These are phyloP conservation scores for Arthrobotrys musiformis DNA, from an alignment of 2,329 filamentous ascomycete species.

Conservation along the genomic window DNA sequence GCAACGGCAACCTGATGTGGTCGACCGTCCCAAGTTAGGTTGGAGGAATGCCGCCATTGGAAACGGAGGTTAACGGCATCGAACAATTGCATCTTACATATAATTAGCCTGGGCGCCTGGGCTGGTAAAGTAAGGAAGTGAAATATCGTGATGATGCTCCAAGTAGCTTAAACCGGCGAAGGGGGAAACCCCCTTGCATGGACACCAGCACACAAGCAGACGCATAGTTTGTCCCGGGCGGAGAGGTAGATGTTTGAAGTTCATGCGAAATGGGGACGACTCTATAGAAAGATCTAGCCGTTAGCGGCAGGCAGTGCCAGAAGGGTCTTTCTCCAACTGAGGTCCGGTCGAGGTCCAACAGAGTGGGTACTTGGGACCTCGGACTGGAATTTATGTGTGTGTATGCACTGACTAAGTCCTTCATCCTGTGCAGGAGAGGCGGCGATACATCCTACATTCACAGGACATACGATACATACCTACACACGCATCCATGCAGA, in stretches of 20 bases:
- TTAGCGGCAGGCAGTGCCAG: conserved; percentile 53
- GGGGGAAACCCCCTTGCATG: conserved; percentile 37
- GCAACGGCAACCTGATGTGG: not conserved
- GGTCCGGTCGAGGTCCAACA: conserved; percentile 18
- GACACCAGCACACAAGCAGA: conserved; percentile 41
- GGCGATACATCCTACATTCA: conserved; percentile 9
- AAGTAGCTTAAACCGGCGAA: conserved; percentile 35
- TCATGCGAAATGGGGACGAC: conserved; percentile 39
- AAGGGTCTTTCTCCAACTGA: not conserved
- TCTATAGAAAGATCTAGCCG: conserved; percentile 31
- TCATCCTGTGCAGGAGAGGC: too few species aligned
- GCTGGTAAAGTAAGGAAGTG: not conserved
- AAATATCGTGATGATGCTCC: conserved; percentile 17
- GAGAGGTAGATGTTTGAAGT: conserved; percentile 36
- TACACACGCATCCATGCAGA: not conserved
- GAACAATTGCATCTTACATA: not conserved
- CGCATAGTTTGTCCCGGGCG: conserved; percentile 40
- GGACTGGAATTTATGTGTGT: too few species aligned
- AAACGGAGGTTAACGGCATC: conserved; percentile 39
- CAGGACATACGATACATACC: not conserved
- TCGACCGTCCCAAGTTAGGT: not conserved
- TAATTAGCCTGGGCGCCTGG: conserved; percentile 21
- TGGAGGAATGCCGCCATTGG: conserved; percentile 13
- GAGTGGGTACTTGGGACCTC: not conserved
- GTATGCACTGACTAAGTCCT: too few species aligned